A percentile compares a stretch with the other conserved stretches of the same genome.
Conservation (phyloP, 2,329 filamentous ascomycete genomes). For the Hypoxylon sp. region DNA sequence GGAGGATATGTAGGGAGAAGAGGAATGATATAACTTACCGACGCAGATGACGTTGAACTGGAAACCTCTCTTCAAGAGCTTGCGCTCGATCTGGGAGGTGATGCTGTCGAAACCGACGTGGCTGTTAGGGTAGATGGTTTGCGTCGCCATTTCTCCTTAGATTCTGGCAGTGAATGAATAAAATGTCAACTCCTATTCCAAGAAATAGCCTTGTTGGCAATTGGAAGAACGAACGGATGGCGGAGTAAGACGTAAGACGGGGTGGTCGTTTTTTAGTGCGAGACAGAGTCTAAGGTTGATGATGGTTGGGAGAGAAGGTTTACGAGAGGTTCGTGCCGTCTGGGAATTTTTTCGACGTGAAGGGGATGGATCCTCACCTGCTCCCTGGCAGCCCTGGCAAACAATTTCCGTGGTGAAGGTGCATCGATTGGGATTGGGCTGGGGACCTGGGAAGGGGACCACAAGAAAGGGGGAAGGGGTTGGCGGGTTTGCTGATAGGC, state of each 20-base stretch:
- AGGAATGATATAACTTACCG: slow-evolving; percentile 71
- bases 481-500: slow-evolving; percentile 45
- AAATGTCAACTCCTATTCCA: slow-evolving; percentile 52
- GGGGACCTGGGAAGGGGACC: slow-evolving; percentile 10
- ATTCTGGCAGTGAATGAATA: slow-evolving; percentile 46
- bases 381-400: slow-evolving; percentile 54
- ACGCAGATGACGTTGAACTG: slow-evolving; percentile 99
- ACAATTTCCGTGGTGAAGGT: slow-evolving; percentile 58
- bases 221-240: slow-evolving; percentile 47
- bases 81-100: slow-evolving; percentile 99
- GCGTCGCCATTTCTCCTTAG: slow-evolving; percentile 70
- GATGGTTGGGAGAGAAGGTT: slow-evolving; percentile 36
- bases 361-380: slow-evolving; percentile 46
- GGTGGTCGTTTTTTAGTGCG: slow-evolving; percentile 27
- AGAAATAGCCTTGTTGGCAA: slow-evolving; percentile 53
- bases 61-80: slow-evolving; percentile 99
- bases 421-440: slow-evolving; percentile 38
- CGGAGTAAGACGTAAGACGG: slow-evolving; percentile 34
- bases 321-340: slow-evolving; percentile 33
- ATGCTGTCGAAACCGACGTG: slow-evolving; percentile 99
- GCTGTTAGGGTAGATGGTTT: slow-evolving; percentile 88
- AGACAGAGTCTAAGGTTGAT: slow-evolving; percentile 34
- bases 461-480: slow-evolving; percentile 48
- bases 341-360: slow-evolving; percentile 45
- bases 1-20: neutral